Evolutionary conservation across 2,329 filamentous ascomycete genomes (phyloP), one percentile per base, ranked within the genome.

Genomic region (Aspergillus sojae): DNA sequence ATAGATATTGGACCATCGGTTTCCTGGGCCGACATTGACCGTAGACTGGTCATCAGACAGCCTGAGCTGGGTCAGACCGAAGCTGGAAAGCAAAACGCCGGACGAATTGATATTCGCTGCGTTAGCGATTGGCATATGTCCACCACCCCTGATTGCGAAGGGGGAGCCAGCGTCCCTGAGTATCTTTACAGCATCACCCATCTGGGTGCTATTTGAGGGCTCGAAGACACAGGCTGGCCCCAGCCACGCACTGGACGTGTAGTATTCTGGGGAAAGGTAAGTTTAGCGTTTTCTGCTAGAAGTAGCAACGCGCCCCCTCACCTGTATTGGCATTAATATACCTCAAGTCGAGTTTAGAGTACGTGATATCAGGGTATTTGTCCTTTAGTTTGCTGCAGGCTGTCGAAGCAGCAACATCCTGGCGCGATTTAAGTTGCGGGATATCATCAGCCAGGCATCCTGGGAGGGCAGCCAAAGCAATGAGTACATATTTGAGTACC

Each of bases 91-190:
- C 39, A 58, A 26, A n/a, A 58, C 56, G 6, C 56, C 56, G 14
- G 39, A 45, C 28, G 52, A 54, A 30, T 58, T 32, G 19, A 48
- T 58, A 3, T 43, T 45, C n/a, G 39, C 43, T 23, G 56, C 56
- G 14, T 45, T 45, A n/a, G 56, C 36, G 19, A 58, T 45, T 32
- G 56, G 56, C 56, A 58, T 58, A 41, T 58, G 56, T 16, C 56
- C 56, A 21, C 36, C 56, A 26, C 56, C 52, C 19, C 52, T 28
- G 7, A 54, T 54, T 7, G 52, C 52, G 30, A 54, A 54, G 7
- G 52, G 19, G 11, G 52, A 54, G 3, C 26, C 23, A 30, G 7
- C 28, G 5, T 21, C 52, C 14, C 36, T 21, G 3, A 54, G 32
- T 23, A 36, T 36, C 30, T 54, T n/a, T 10, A 54, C 52, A 23